phyloP scores from a whole-genome alignment of 2,329 filamentous ascomycete genomes.

The Plectosphaerella cucumerina region DNA sequence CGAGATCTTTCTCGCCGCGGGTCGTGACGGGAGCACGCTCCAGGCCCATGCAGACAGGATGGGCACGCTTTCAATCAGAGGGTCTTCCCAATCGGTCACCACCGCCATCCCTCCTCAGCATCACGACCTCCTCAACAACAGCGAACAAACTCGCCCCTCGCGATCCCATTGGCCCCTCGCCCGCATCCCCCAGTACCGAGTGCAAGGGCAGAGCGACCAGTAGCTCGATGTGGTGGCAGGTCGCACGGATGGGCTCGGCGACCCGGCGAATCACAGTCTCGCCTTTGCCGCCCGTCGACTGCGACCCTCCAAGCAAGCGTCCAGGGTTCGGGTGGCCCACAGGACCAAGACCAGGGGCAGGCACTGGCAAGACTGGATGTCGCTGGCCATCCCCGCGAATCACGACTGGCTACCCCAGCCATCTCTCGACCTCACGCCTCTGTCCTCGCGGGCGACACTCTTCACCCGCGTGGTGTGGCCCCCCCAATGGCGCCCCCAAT shows the following conservation, averaged over 20 bases:
- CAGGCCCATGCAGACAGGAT: not conserved
- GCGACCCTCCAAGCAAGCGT: slow-evolving; percentile 3
- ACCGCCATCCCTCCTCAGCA: not conserved
- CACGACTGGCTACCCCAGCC: slow-evolving; percentile 3
- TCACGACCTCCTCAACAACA: no score
- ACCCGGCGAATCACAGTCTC: slow-evolving; percentile 15
- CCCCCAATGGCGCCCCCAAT: not conserved
- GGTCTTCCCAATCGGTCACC: not conserved
- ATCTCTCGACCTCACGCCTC: slow-evolving; percentile 1
- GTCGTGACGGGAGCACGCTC: no score
- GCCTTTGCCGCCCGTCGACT: slow-evolving; percentile 20
- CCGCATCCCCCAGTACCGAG: slow-evolving; percentile 3
- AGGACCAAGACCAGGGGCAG: slow-evolving; percentile 1
- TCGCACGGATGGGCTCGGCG: slow-evolving; percentile 8
- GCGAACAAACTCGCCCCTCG: not conserved
- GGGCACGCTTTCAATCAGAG: not conserved
- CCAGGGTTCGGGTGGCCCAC: slow-evolving; percentile 6
- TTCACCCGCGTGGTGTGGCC: not conserved
- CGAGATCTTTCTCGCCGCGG: no score
- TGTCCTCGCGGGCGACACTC: slow-evolving; percentile 3
- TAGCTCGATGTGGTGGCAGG: slow-evolving; percentile 9
- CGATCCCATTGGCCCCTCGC: not conserved
- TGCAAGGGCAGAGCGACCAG: slow-evolving; percentile 3
- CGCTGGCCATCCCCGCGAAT: slow-evolving; percentile 4
- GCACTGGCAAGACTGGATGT: not conserved